A percentile compares a stretch with the other conserved stretches of the same genome.
These are phyloP conservation scores for Tuber aestivum DNA, from an alignment of 495 filamentous ascomycete species.

Conservation along the genomic window DNA sequence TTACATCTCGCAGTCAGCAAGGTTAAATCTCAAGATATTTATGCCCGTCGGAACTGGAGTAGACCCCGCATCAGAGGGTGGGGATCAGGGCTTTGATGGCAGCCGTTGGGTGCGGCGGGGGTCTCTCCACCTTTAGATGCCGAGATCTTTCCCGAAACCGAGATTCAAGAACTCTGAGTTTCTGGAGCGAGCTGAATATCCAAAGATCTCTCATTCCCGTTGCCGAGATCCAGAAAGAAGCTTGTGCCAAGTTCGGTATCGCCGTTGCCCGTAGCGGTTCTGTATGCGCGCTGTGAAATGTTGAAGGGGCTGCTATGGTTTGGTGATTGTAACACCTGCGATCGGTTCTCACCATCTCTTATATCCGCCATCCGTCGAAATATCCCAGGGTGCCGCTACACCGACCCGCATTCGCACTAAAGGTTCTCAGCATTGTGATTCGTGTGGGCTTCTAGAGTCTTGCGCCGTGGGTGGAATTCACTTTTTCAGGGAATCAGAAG, in stretches of 20 bases:
- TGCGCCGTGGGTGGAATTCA: neutral
- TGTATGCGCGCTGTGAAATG: neutral
- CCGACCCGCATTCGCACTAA: neutral
- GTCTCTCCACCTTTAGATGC: neutral
- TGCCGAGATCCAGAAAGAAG: neutral
- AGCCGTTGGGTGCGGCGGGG: no score
- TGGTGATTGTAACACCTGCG: neutral
- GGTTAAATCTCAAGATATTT: neutral
- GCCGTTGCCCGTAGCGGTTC: neutral
- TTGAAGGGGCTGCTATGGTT: neutral
- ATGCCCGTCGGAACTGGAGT: neutral
- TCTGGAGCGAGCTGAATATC: neutral
- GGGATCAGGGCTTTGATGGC: neutral
- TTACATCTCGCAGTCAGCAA: neutral
- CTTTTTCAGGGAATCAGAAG: neutral
- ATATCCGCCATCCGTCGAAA: neutral
- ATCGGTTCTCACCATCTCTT: neutral
- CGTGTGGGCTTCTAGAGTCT: neutral
- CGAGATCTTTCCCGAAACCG: neutral
- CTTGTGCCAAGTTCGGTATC: neutral
- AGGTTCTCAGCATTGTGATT: neutral
- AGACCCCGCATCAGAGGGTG: neutral
- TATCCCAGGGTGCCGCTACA: neutral
- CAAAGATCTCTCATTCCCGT: neutral
- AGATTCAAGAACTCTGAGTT: neutral